Conservation (phyloP, 2,329 filamentous ascomycete species). For the Aspergillus novofumigatus region DNA sequence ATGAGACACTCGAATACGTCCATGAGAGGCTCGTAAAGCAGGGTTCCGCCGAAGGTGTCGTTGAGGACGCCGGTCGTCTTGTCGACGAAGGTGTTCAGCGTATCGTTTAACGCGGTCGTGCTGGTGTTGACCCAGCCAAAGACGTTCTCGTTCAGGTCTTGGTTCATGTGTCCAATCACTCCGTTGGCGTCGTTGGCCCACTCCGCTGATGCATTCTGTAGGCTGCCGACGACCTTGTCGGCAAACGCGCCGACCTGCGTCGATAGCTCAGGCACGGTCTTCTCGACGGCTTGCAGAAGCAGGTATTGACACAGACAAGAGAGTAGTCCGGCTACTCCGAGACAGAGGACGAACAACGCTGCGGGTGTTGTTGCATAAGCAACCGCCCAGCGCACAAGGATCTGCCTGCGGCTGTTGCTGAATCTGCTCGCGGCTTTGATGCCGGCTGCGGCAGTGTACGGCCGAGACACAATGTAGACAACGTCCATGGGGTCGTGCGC, state of each 20-base stretch:
- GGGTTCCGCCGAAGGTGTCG: slow-evolving; percentile 73
- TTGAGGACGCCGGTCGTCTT: slow-evolving; percentile 72
- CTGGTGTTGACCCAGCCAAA: slow-evolving; percentile 84
- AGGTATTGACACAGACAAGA: slow-evolving; percentile 78
- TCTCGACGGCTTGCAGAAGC: slow-evolving; percentile 67
- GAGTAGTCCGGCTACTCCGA: slow-evolving; percentile 77
- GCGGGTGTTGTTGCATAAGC: slow-evolving; percentile 83
- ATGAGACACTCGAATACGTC: slow-evolving; percentile 85
- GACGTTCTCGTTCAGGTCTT: slow-evolving; percentile 76
- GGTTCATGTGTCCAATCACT: slow-evolving; percentile 61
- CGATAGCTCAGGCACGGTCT: slow-evolving; percentile 71
- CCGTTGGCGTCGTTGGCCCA: slow-evolving; percentile 76
- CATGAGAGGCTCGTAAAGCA: slow-evolving; percentile 72
- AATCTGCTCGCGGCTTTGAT: slow-evolving; percentile 66
- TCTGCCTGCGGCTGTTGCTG: slow-evolving; percentile 59
- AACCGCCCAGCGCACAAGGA: slow-evolving; percentile 74
- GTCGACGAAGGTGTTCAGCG: slow-evolving; percentile 75
- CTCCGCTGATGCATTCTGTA: slow-evolving; percentile 67
- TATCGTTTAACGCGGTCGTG: slow-evolving; percentile 77
- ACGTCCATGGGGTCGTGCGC: slow-evolving; percentile 79
- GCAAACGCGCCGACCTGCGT: slow-evolving; percentile 74
- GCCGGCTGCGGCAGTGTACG: slow-evolving; percentile 68
- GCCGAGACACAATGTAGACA: slow-evolving; percentile 80
- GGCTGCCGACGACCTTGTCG: slow-evolving; percentile 66
- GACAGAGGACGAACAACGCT: slow-evolving; percentile 79